Percentiles rank a stretch among this genome's conserved stretches.
Conservation (phyloP, 768 basidiomycete species). For the Amanita thiersii region DNA sequence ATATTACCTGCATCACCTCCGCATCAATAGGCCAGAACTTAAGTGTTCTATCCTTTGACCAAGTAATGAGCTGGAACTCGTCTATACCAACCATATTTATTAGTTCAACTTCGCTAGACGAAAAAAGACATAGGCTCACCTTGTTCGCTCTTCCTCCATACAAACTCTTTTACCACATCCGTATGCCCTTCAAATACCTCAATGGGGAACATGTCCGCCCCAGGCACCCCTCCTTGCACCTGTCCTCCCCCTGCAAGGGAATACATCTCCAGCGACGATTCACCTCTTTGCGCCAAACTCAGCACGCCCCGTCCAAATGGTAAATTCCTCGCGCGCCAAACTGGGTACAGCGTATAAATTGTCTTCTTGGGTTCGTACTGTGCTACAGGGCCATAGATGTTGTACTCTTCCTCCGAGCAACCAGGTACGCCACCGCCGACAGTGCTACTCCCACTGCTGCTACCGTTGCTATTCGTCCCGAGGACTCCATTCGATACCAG, state of each 20-base stretch:
- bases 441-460: background rate
- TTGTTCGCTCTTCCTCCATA: conserved; percentile 73
- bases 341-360: conserved; percentile 78
- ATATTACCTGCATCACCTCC: conserved; percentile 59
- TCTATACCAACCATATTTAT: conserved; percentile 15
- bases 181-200: conserved; percentile 82
- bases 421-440: background rate
- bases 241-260: conserved; percentile 18
- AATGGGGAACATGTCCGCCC: conserved; percentile 37
- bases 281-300: conserved; percentile 82
- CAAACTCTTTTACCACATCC: conserved; percentile 96
- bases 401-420: conserved; percentile 9
- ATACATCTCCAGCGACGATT: conserved; percentile 82
- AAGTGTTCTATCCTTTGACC: conserved; percentile 86
- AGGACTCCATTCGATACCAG: too few species aligned
- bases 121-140: conserved; percentile 27
- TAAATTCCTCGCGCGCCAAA: conserved; percentile 88
- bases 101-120: background rate
- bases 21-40: conserved; percentile 83
- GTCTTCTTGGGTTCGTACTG: conserved; percentile 31
- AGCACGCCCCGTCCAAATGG: conserved; percentile 90
- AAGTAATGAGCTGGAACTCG: conserved; percentile 55
- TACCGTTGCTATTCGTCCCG: too few species aligned
- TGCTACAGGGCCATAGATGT: conserved; percentile 5
- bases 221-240: background rate